A percentile compares a stretch with the other conserved stretches of the same genome.
These are phyloP conservation scores for Clonostachys chloroleuca DNA, from an alignment of 2,329 filamentous ascomycete genomes.

Conservation along the genomic window DNA sequence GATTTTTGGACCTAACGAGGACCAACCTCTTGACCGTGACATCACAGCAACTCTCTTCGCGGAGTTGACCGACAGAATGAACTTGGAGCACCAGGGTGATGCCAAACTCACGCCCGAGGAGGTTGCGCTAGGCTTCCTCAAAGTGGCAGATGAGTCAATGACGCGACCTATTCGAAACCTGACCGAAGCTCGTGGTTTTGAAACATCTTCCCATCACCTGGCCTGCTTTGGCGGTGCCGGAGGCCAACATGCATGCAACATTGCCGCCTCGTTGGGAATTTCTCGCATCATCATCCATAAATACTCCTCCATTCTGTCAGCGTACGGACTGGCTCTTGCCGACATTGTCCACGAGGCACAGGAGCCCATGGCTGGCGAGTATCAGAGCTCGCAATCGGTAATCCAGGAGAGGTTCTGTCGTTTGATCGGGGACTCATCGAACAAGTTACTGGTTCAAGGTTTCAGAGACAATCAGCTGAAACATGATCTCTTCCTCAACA, in stretches of 20 bases:
- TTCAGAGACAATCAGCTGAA: conserved; percentile 34
- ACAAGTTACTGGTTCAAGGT: background rate
- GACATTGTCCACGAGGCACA: conserved; percentile 36
- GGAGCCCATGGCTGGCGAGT: conserved; percentile 24
- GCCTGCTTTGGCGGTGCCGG: conserved; percentile 31
- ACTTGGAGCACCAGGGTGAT: conserved; percentile 20
- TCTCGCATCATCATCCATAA: conserved; percentile 34
- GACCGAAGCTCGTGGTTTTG: conserved; percentile 26
- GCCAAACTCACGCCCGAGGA: conserved; percentile 23
- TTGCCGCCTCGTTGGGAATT: conserved; percentile 37
- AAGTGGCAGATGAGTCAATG: conserved; percentile 30
- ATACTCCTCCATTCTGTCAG: conserved; percentile 39
- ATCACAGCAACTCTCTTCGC: conserved; percentile 31
- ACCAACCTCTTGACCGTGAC: conserved; percentile 41
- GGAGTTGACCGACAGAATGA: conserved; percentile 34
- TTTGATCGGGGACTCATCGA: background rate
- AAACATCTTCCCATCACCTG: conserved; percentile 25
- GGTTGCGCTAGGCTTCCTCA: conserved; percentile 26
- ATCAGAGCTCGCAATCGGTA: conserved; percentile 6
- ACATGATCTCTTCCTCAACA: background rate
- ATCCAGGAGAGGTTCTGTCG: conserved; percentile 1
- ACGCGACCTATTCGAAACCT: conserved; percentile 25
- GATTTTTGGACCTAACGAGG: conserved; percentile 66
- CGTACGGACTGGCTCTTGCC: conserved; percentile 39
- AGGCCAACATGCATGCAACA: conserved; percentile 36